Percentiles rank a stretch among this genome's conserved stretches.
Conservation (phyloP, 192 early-diverging fungal species). For the Powellomyces hirtus region DNA sequence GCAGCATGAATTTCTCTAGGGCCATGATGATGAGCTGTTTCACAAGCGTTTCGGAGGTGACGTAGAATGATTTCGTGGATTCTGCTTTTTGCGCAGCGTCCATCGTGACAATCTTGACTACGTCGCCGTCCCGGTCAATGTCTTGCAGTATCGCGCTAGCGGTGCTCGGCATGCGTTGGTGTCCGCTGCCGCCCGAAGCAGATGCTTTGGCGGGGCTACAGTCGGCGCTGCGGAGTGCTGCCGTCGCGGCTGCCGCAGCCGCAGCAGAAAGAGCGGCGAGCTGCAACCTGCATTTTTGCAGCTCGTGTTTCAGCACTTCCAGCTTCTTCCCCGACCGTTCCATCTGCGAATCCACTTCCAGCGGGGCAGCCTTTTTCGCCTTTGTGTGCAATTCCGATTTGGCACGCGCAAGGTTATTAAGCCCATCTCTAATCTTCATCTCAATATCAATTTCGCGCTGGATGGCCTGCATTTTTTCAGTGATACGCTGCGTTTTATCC, state of each 20-base stretch:
- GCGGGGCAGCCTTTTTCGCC: constrained; percentile 12
- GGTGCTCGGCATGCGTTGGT: constrained; percentile 12
- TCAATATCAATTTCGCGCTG: constrained; percentile 57
- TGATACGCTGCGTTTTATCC: constrained; percentile 37
- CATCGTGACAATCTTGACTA: constrained; percentile 34
- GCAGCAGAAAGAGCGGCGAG: constrained; percentile 31
- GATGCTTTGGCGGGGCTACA: background rate
- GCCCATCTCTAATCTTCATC: constrained; percentile 54
- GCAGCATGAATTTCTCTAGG: constrained; percentile 34
- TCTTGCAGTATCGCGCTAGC: background rate
- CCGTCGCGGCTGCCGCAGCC: constrained; percentile 15
- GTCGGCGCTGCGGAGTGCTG: background rate
- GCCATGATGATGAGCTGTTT: constrained; percentile 32
- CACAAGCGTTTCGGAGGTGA: constrained; percentile 29
- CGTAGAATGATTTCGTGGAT: constrained; percentile 36
- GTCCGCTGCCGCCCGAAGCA: background rate
- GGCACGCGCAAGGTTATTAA: constrained; percentile 43
- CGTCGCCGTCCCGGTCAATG: constrained; percentile 26
- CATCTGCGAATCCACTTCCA: constrained; percentile 38
- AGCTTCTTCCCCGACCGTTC: constrained; percentile 39
- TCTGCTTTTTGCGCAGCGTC: constrained; percentile 35
- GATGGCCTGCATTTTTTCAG: constrained; percentile 51
- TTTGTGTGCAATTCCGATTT: constrained; percentile 20
- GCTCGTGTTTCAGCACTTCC: constrained; percentile 48
- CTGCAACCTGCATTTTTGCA: constrained; percentile 46